Evolutionary conservation across 2,329 filamentous ascomycete species (phyloP), one percentile per base, ranked within the genome.

Genomic region (Macrophomina phaseolina): DNA sequence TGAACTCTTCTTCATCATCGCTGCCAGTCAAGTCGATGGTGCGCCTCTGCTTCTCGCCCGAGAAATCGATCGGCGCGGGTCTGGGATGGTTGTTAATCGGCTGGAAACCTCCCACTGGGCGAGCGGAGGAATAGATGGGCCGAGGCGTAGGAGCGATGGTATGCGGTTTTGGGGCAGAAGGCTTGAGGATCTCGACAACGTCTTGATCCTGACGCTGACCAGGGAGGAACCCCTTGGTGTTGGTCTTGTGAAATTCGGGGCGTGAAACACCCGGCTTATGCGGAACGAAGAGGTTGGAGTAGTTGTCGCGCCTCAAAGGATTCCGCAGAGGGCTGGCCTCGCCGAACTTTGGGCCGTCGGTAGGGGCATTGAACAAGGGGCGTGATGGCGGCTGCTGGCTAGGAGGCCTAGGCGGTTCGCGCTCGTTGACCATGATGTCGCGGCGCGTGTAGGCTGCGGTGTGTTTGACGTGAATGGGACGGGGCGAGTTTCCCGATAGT

Each of bases 281-380:
- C 51, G 84, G 80, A 66, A 85, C 85, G 77, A 86, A 86, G 36
- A 64, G 49, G 16, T 68, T 64, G 23, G 75, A 70, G 52, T 71
- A 73, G 28, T 68, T 69, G 66, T 74, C 75, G 63, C 77, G 74
- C 71, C 82, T 73, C 73, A 79, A 71, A 69, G 84, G 78, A 73
- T 83, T 81, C 70, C 85, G 80, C 66, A 89, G 76, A 16, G 86
- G 85, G 68, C 86, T 88, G 1, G 87, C 81, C 71, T 85, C 84
- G 62, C 87, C 87, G 72, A 89, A 89, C 71, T 88, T 64, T 12
- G 66, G 66, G 30, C 38, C 66, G 5, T 23, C 42, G 52, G 34
- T 58, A 5, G 52, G 30, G 3, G 55, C 51, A 8, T 56, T 52
- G 53, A 55, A 49, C 30, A 65, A 14, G n/a, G 51, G 52, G 32